A percentile compares a stretch with the other conserved stretches of the same genome.
Evolutionary conservation across 2,329 filamentous ascomycete species (phyloP).

Genomic region (Clarireedia sp.): DNA sequence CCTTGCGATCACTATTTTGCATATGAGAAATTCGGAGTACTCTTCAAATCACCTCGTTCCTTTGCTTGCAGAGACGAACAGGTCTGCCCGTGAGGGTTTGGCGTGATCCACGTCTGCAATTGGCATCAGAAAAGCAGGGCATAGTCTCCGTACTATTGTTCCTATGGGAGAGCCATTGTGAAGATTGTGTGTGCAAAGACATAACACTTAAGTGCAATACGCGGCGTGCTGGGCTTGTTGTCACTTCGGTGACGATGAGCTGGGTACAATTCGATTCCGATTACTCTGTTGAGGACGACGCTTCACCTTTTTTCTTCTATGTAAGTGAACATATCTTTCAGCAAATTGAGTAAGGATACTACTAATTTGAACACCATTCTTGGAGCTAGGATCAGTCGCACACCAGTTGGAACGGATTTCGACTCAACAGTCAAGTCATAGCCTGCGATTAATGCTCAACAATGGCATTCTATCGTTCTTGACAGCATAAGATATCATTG

Average conservation of each 20-base stretch:
- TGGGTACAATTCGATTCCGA: conserved; percentile 34
- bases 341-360: conserved; percentile 24
- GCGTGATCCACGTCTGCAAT: conserved; percentile 77
- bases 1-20: conserved; percentile 35
- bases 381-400: too few species aligned
- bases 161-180: conserved; percentile 90
- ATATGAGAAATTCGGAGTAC: conserved; percentile 99
- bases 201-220: conserved; percentile 93
- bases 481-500: too few species aligned
- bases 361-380: conserved; percentile 20
- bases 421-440: too few species aligned
- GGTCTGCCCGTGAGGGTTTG: conserved; percentile 80
- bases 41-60: conserved; percentile 57
- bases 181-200: conserved; percentile 66
- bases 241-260: conserved; percentile 20
- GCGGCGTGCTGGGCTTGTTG: conserved; percentile 55
- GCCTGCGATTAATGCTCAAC: too few species aligned
- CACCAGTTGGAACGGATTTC: too few species aligned
- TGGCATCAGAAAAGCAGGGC: conserved; percentile 88
- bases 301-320: conserved; percentile 24
- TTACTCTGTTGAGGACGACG: conserved; percentile 32
- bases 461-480: too few species aligned
- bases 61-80: conserved; percentile 37
- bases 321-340: conserved; percentile 16
- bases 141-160: conserved; percentile 33